phyloP scores from a whole-genome alignment of 345 rosid genomes.

The Rhizophora apiculata region DNA sequence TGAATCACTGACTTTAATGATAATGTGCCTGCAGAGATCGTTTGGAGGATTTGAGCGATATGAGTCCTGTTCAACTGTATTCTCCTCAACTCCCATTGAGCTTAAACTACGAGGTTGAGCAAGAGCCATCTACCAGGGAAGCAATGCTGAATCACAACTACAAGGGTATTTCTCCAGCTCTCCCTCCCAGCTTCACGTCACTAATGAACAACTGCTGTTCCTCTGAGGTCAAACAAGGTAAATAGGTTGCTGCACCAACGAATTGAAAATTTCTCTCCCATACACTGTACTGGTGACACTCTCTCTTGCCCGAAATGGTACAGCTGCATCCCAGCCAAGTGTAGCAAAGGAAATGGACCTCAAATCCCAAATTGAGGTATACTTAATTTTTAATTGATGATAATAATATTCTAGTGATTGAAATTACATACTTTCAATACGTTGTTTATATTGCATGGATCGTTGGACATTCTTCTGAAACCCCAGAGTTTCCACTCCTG shows the following conservation, averaged over 20 bases:
- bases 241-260: slow-evolving; percentile 7
- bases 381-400: background rate
- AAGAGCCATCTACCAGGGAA: slow-evolving; percentile 31
- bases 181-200: slow-evolving; percentile 83
- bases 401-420: background rate
- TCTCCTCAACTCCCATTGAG: slow-evolving; percentile 36
- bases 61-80: slow-evolving; percentile 21
- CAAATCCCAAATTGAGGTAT: slow-evolving; percentile 75
- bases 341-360: slow-evolving; percentile 42
- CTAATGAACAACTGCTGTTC: slow-evolving; percentile 56
- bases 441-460: background rate
- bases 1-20: slow-evolving; percentile 11
- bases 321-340: slow-evolving; percentile 35
- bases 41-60: slow-evolving; percentile 30
- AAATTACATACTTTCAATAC: background rate
- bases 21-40: slow-evolving; percentile 37
- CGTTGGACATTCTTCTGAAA: slow-evolving; percentile 13
- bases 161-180: slow-evolving; percentile 27
- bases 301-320: slow-evolving; percentile 18
- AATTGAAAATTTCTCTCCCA: slow-evolving; percentile 7
- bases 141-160: slow-evolving; percentile 19
- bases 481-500: slow-evolving; percentile 10
- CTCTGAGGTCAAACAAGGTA: slow-evolving; percentile 51
- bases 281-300: slow-evolving; percentile 17
- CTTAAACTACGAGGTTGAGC: slow-evolving; percentile 38